phyloP scores from a whole-genome alignment of 805 yeast genomes.

The Ogataea methanolica region DNA sequence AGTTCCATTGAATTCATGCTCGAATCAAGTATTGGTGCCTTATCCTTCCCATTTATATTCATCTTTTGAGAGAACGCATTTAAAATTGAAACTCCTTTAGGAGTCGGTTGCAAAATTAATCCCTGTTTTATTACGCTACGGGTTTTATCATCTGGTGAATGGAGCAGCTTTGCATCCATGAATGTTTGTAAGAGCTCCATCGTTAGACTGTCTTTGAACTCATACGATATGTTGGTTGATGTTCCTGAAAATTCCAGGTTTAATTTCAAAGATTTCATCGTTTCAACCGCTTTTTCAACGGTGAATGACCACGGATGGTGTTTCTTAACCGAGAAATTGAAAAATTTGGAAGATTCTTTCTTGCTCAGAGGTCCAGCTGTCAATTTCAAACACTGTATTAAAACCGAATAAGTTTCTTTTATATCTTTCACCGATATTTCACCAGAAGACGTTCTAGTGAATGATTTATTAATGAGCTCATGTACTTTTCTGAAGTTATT shows the following conservation, averaged over 20 bases:
- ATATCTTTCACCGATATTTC: slow-evolving; percentile 51
- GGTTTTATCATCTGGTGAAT: slow-evolving; percentile 74
- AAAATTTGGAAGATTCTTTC: slow-evolving; percentile 3
- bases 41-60: slow-evolving; percentile 40
- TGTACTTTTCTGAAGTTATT: slow-evolving; percentile 4
- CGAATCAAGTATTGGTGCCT: slow-evolving; percentile 38
- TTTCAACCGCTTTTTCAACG: slow-evolving; percentile 43
- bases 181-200: slow-evolving; percentile 42
- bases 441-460: slow-evolving; percentile 45
- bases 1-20: slow-evolving; percentile 68
- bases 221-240: slow-evolving; percentile 50
- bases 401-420: slow-evolving; percentile 52
- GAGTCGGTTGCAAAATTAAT: slow-evolving; percentile 71
- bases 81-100: slow-evolving; percentile 79
- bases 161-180: slow-evolving; percentile 60
- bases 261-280: slow-evolving; percentile 46
- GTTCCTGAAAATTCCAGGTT: slow-evolving; percentile 45
- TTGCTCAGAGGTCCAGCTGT: slow-evolving; percentile 23
- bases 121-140: slow-evolving; percentile 39
- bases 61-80: slow-evolving; percentile 52
- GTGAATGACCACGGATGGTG: slow-evolving; percentile 50
- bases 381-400: slow-evolving; percentile 39
- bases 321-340: slow-evolving; percentile 16
- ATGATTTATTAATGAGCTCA: slow-evolving; percentile 13
- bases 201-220: slow-evolving; percentile 47